Conservation (phyloP, 2,329 filamentous ascomycete genomes). For the Ophiostoma tasmaniense region DNA sequence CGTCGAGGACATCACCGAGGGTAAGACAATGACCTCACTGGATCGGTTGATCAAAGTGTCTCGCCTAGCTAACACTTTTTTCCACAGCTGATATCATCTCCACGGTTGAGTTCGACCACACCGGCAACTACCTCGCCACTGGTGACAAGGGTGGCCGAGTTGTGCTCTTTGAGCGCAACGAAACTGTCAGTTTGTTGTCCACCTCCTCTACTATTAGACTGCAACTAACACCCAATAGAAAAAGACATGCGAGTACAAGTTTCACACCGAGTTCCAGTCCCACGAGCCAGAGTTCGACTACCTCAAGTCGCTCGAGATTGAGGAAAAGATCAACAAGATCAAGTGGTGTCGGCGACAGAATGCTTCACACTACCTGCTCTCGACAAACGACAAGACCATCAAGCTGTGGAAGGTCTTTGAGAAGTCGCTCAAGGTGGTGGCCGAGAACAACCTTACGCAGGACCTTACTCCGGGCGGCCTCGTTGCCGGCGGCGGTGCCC, state of each 20-base stretch:
- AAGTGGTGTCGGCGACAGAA: conserved; percentile 99
- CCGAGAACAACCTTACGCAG: conserved; percentile 95
- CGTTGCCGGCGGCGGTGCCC: conserved; percentile 67
- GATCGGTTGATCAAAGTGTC: neutral
- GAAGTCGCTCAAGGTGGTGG: conserved; percentile 97
- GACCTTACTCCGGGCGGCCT: conserved; percentile 74
- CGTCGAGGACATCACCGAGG: conserved; percentile 97
- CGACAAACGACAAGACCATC: conserved; percentile 99
- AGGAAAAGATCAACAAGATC: conserved; percentile 99
- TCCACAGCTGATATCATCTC: conserved; percentile 75
- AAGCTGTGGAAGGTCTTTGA: conserved; percentile 99
- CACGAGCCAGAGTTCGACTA: conserved; percentile 99
- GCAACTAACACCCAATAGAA: conserved; percentile 54
- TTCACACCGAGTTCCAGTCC: conserved; percentile 99
- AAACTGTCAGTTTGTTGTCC: conserved; percentile 83
- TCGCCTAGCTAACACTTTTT: conserved; percentile 7
- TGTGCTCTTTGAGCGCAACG: conserved; percentile 84
- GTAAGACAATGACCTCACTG: conserved; percentile 37
- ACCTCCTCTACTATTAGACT: too few relatives aligned
- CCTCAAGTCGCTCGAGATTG: conserved; percentile 96
- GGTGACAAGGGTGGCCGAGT: conserved; percentile 82
- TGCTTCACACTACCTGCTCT: conserved; percentile 93
- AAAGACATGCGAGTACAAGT: conserved; percentile 99
- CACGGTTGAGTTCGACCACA: conserved; percentile 84
- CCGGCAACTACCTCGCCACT: conserved; percentile 82